Percentiles rank a stretch among this genome's conserved stretches.
phyloP scores from a whole-genome alignment of 1,139 yeast species.

The Diutina catenulata region DNA sequence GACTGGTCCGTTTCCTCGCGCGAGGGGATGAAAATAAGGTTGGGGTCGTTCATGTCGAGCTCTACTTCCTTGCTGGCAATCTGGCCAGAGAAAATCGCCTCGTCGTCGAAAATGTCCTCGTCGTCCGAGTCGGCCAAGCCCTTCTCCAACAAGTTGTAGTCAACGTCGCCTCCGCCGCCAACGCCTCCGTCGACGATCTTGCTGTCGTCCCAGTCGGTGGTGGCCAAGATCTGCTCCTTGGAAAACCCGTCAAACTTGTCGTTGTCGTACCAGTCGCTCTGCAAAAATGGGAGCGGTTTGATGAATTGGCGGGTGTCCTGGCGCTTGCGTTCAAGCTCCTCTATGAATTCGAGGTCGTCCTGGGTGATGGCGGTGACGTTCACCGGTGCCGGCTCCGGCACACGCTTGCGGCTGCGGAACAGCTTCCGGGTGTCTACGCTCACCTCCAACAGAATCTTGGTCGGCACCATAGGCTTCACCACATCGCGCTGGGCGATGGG shows the following conservation, averaged over 20 bases:
- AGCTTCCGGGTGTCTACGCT: slow-evolving; percentile 34
- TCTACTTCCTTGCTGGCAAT: slow-evolving; percentile 33
- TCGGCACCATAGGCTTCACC: slow-evolving; percentile 50
- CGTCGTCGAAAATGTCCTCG: slow-evolving; percentile 72
- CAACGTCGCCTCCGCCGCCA: slow-evolving; percentile 6
- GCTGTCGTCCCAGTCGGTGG: slow-evolving; percentile 80
- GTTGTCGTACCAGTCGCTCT: slow-evolving; percentile 24
- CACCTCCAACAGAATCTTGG: slow-evolving; percentile 36
- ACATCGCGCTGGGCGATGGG: slow-evolving; percentile 25
- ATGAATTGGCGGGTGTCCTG: slow-evolving; percentile 12
- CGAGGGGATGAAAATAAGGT: slow-evolving; percentile 52
- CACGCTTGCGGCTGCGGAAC: slow-evolving; percentile 21
- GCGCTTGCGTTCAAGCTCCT: slow-evolving; percentile 14
- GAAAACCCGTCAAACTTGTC: slow-evolving; percentile 32
- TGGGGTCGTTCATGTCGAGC: slow-evolving; percentile 82
- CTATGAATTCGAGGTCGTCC: slow-evolving; percentile 22
- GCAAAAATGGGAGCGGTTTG: slow-evolving; percentile 22
- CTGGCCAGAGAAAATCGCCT: slow-evolving; percentile 68
- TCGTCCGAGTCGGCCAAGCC: slow-evolving; percentile 50
- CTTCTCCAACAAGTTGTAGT: slow-evolving; percentile 12
- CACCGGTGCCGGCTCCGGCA: slow-evolving; percentile 6
- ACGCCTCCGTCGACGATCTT: slow-evolving; percentile 7
- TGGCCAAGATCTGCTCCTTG: slow-evolving; percentile 56
- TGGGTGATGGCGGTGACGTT: slow-evolving; percentile 17
- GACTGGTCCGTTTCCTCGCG: slow-evolving; percentile 12